phyloP scores from a whole-genome alignment of 345 rosid species.

The Pistacia vera region DNA sequence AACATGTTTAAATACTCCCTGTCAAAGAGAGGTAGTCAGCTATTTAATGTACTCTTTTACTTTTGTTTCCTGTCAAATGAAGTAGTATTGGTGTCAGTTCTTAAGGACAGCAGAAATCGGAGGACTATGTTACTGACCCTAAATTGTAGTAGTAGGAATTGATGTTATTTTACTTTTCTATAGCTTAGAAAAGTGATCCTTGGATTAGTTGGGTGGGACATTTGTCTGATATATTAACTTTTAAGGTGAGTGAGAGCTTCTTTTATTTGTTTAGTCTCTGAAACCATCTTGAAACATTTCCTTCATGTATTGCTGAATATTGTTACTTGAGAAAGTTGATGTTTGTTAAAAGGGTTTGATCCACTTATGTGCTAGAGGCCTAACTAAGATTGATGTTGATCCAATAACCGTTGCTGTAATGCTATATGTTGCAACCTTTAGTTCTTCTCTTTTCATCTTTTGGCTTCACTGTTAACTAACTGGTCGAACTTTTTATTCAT shows the following conservation, averaged over 20 bases:
- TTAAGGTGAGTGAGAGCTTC: neutral
- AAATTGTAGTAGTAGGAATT: neutral
- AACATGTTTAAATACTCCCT: neutral
- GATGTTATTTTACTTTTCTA: neutral
- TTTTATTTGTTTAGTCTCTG: slow-evolving; percentile 2
- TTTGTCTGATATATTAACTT: neutral
- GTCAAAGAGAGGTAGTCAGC: neutral
- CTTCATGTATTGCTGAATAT: neutral
- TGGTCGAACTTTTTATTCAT: neutral
- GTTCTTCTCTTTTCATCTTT: neutral
- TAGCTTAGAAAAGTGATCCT: neutral
- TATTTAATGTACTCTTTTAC: neutral
- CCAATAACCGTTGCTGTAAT: neutral
- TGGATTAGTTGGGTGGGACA: neutral
- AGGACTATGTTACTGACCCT: neutral
- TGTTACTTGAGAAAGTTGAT: neutral
- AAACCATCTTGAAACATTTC: neutral
- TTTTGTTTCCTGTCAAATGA: neutral
- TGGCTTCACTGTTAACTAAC: neutral
- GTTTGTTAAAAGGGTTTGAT: neutral
- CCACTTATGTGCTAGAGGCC: neutral
- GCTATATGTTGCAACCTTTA: neutral
- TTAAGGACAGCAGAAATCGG: neutral
- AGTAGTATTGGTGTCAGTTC: neutral
- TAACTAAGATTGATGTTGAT: neutral